Base-by-base conservation (phyloP, 1,139 yeast genomes). In the Ashbya aceris region DNA sequence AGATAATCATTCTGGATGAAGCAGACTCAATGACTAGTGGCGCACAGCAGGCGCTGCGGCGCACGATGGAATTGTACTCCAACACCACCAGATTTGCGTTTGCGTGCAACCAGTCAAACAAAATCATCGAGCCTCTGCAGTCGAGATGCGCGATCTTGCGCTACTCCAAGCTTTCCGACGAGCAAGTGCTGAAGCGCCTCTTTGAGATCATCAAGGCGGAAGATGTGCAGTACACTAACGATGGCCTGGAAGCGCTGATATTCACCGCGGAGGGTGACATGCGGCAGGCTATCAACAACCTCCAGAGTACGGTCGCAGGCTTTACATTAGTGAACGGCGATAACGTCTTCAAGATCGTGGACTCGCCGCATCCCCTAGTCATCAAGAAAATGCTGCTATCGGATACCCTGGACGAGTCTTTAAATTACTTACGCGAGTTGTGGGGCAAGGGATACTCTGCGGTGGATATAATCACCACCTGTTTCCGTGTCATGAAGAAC, bases 201-300 rank as follows among this genome's bases (percentile, higher is more conserved):
- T 64, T 86, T 49, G 84, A 86, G 55, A 76, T 91, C 20, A 74
- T 82, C 38, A 72, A 79, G 49, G 58, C 65, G 4, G 98, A 91
- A 60, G 64, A 77, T 31, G 85, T 89, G 11, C 69, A 86, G 56
- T 85, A 77, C 61, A 77, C 91, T 30, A 84, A 87, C 47, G 96
- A 86, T 61, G 99, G 99, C 0, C 67, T 91, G 33, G 89, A 87
- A 52, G 98, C 98, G 0, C 71, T 91, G 47, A 77, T 93, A n/a
- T 91, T 91, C 66, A 83, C 96, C 0, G 94, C 96, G 0, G 99
- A 91, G 61, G 98, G 98, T 44, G 99, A 91, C 60, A 91, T 93
- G 98, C 76, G 99, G 64, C 98, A 91, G 62, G 98, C 98, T 0
- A 76, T 93, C 40, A 93, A 93, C 58, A 91, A 91, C 61, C 62